Base-by-base conservation (phyloP, 305 asterid species). In the Ilex paraguariensis region DNA sequence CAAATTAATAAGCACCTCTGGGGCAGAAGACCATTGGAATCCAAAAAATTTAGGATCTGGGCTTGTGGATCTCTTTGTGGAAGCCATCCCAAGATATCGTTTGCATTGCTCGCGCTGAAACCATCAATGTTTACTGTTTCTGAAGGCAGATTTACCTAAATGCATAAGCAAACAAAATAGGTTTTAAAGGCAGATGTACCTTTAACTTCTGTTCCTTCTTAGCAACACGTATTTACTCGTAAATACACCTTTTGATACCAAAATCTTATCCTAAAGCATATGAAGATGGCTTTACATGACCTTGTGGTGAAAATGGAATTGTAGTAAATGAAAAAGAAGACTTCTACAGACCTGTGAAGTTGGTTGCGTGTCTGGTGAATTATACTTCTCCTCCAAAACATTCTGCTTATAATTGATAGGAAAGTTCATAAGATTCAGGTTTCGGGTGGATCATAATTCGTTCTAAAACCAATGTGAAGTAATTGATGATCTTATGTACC, bases 41-140 rank as follows among this genome's bases (percentile, higher is more conserved):
- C 89, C 82, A 90, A 75, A 79, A 84, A 88, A 69, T 79, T 84
- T 65, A 85, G 88, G 62, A 82, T 75, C 67, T 87, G 91, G 54
- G 71, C 82, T 58, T 87, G 85, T 39, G 88, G 83, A 67, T 84
- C 91, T 56, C 88, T 81, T 4, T 80, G 85, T 31, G 95, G 91
- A 62, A 86, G 71, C 96, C 95, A 85, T 52, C 87, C 90, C 72
- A 84, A 50, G n/a, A 79, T 70, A 65, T 44, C 68, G 42, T 66
- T 82, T 15, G 69, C 50, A 68, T 75, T 77, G 61, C 81, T 74
- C 5, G 79, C 49, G 21, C 50, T 71, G 65, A 85, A 77, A 64
- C 66, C 84, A 52, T 70, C 71, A 50, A 79, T 31, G 54, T 79
- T 81, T 31, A 66, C 52, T 6, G 65, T 44, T 12, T 77, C 80